Conservation (phyloP, 257 asterid species). For the Solanum clarkiae region DNA sequence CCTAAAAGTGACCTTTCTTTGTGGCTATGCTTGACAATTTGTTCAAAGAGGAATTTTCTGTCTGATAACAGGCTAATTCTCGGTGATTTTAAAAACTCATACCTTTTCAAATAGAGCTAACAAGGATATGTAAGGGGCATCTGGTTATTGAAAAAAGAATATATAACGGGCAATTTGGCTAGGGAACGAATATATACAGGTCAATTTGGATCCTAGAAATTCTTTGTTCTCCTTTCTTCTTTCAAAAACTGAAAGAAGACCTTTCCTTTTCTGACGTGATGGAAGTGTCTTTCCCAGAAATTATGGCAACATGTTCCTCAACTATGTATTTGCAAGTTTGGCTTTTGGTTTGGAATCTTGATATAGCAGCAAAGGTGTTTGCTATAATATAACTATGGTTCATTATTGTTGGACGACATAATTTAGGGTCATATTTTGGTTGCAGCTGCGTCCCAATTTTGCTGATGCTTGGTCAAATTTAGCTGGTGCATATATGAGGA, state of each 20-base stretch:
- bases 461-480: constrained; percentile 99
- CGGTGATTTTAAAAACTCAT: neutral
- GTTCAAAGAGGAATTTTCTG: neutral
- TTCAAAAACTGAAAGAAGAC: neutral
- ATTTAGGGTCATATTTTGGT: neutral
- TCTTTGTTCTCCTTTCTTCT: neutral
- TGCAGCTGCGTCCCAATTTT: constrained; percentile 98
- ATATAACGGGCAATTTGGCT: neutral
- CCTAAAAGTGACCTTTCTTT: neutral
- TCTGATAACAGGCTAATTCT: neutral
- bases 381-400: neutral
- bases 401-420: neutral
- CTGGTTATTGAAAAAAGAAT: neutral
- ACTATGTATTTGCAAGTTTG: neutral
- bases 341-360: neutral
- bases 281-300: neutral
- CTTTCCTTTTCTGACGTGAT: neutral
- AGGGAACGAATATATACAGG: neutral
- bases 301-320: neutral
- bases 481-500: constrained; percentile 97
- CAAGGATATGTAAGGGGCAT: neutral
- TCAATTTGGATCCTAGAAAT: neutral
- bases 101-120: neutral
- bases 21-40: neutral
- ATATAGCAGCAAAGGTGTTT: neutral